Percentiles rank a stretch among this genome's conserved stretches.
phyloP scores from a whole-genome alignment of 805 yeast species.

The Saturnispora quitensis region DNA sequence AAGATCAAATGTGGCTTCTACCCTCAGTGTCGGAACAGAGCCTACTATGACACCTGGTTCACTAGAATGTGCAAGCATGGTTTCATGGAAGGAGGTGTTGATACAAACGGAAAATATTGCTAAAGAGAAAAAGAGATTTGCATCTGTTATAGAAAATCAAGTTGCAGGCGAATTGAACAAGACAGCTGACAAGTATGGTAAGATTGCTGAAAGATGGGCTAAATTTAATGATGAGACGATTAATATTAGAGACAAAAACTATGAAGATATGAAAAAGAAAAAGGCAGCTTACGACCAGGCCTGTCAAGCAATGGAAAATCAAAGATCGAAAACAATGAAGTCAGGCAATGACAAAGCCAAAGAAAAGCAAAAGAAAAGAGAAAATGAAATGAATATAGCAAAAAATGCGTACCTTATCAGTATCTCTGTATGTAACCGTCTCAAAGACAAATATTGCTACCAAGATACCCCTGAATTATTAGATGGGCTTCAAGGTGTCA shows the following conservation, averaged over 20 bases:
- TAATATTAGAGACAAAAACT: constrained; percentile 38
- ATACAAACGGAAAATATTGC: constrained; percentile 77
- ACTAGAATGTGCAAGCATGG: constrained; percentile 75
- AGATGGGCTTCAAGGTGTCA: constrained; percentile 76
- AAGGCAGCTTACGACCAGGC: constrained; percentile 74
- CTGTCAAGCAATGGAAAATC: constrained; percentile 72
- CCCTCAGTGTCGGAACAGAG: constrained; percentile 78
- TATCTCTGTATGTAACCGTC: constrained; percentile 76
- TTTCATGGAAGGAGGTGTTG: constrained; percentile 83
- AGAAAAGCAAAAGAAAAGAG: constrained; percentile 49
- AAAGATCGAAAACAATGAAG: constrained; percentile 66
- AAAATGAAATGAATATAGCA: constrained; percentile 75
- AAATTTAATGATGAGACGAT: constrained; percentile 51
- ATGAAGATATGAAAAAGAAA: constrained; percentile 49
- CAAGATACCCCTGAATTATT: constrained; percentile 89
- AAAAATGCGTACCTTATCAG: constrained; percentile 77
- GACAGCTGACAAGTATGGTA: constrained; percentile 44
- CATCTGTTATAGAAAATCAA: constrained; percentile 49
- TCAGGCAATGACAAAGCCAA: constrained; percentile 39
- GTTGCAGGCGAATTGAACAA: constrained; percentile 53
- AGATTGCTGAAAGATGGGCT: constrained; percentile 46
- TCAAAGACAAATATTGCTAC: constrained; percentile 85
- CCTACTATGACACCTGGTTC: constrained; percentile 95
- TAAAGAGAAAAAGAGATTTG: constrained; percentile 50
- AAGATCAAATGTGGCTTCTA: constrained; percentile 60